Conservation (phyloP, 495 filamentous ascomycete genomes). For the Podospora conica region DNA sequence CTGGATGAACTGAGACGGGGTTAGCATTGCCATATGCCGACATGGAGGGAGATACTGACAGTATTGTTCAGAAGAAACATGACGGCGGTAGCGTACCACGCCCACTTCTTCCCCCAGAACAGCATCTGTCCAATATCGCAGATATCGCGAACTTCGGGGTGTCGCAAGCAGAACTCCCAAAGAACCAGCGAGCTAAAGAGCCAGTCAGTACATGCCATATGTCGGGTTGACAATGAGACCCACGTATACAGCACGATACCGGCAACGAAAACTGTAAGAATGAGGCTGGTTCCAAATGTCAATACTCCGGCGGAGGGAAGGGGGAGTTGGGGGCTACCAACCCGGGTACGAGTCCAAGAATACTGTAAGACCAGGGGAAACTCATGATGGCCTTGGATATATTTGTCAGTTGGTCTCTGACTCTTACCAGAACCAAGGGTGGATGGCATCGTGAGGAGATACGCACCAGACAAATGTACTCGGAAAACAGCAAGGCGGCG, state of each 20-base stretch:
- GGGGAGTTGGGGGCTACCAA: slow-evolving; percentile 22
- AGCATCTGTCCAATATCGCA: slow-evolving; percentile 88
- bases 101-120: slow-evolving; percentile 71
- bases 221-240: slow-evolving; percentile 1
- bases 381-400: slow-evolving; percentile 70
- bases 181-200: slow-evolving; percentile 55
- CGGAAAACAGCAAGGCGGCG: slow-evolving; percentile 77
- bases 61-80: slow-evolving; percentile 94
- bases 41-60: slow-evolving; percentile 61
- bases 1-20: slow-evolving; percentile 15
- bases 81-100: slow-evolving; percentile 75
- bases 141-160: slow-evolving; percentile 82
- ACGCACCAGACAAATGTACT: slow-evolving; percentile 75
- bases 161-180: slow-evolving; percentile 81
- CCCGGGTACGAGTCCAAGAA: slow-evolving; percentile 81
- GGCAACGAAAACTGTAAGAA: slow-evolving; percentile 72
- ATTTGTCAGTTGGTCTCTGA: not conserved
- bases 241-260: slow-evolving; percentile 70
- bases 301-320: slow-evolving; percentile 11
- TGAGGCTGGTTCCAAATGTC: slow-evolving; percentile 39
- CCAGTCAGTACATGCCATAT: slow-evolving; percentile 4
- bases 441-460: not conserved
- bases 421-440: not conserved
- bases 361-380: slow-evolving; percentile 83
- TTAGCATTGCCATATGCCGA: slow-evolving; percentile 5